phyloP scores from a whole-genome alignment of 1,139 yeast species.

The Blastobotrys serpentis region DNA sequence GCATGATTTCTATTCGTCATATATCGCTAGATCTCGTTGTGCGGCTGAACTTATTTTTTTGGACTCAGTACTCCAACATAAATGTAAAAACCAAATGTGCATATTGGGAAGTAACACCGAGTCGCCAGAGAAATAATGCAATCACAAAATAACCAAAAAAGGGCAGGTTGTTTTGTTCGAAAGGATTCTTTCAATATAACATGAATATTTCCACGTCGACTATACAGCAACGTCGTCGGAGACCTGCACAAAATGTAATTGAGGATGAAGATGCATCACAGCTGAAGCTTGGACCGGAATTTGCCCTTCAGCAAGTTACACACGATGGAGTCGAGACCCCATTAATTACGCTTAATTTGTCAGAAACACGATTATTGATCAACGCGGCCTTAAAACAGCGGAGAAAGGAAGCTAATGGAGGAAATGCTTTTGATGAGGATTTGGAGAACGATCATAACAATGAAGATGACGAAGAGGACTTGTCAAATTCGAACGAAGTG shows the following conservation, averaged over 20 bases:
- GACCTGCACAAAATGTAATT: conserved; percentile 55
- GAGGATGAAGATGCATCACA: conserved; percentile 88
- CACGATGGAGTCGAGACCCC: conserved; percentile 77
- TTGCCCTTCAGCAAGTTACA: conserved; percentile 73
- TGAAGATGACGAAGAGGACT: conserved; percentile 43
- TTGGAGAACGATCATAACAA: conserved; percentile 41
- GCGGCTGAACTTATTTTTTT: no score
- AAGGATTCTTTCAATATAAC: no score
- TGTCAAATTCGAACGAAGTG: conserved; percentile 50
- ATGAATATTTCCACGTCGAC: conserved; percentile 90
- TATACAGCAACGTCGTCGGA: conserved; percentile 75
- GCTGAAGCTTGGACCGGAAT: conserved; percentile 88
- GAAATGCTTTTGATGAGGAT: conserved; percentile 42
- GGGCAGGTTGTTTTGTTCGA: background rate
- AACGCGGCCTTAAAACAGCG: conserved; percentile 89
- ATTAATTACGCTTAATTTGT: conserved; percentile 77
- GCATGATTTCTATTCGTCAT: no score
- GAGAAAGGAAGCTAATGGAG: conserved; percentile 49
- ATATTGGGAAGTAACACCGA: conserved; percentile 8
- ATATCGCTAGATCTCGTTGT: no score
- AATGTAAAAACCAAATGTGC: background rate
- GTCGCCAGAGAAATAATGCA: no score
- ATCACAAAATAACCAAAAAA: no score
- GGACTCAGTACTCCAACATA: background rate
- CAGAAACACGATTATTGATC: conserved; percentile 85